phyloP scores from a whole-genome alignment of 2,329 filamentous ascomycete genomes.

The Ceratocystis variospora region DNA sequence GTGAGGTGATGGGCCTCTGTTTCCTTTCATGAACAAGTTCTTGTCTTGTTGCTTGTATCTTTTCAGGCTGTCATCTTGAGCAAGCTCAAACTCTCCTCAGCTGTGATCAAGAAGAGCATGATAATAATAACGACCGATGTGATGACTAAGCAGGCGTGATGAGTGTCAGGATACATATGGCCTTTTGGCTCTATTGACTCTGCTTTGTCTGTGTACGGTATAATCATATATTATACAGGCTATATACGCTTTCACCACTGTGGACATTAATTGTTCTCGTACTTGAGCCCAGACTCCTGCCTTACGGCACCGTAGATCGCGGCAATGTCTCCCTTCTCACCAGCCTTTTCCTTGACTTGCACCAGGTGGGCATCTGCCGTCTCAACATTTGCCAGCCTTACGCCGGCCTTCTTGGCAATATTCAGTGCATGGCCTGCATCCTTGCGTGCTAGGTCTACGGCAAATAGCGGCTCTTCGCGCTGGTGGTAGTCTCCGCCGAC shows the following conservation, averaged over 20 bases:
- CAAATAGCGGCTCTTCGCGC: conserved; percentile 66
- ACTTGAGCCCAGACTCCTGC: conserved; percentile 58
- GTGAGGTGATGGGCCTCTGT: not conserved
- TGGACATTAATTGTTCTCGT: conserved; percentile 39
- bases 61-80: not conserved
- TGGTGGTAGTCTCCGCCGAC: conserved; percentile 60
- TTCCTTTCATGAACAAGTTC: not conserved
- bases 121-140: not conserved
- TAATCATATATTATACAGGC: too few species aligned
- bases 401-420: conserved; percentile 50
- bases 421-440: conserved; percentile 61
- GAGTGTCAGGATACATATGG: not conserved
- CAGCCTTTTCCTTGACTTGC: conserved; percentile 52
- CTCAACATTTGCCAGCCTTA: conserved; percentile 50
- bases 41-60: not conserved
- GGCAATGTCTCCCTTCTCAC: conserved; percentile 62
- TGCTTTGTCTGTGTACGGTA: not conserved
- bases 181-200: not conserved
- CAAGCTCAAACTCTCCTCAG: conserved; percentile 1
- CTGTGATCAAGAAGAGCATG: not conserved
- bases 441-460: conserved; percentile 69
- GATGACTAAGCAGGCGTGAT: conserved; percentile 13
- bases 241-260: not conserved
- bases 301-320: conserved; percentile 71
- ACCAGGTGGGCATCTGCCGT: conserved; percentile 55